phyloP scores from a whole-genome alignment of 2,329 filamentous ascomycete species.

The Tympanopsis confertula region DNA sequence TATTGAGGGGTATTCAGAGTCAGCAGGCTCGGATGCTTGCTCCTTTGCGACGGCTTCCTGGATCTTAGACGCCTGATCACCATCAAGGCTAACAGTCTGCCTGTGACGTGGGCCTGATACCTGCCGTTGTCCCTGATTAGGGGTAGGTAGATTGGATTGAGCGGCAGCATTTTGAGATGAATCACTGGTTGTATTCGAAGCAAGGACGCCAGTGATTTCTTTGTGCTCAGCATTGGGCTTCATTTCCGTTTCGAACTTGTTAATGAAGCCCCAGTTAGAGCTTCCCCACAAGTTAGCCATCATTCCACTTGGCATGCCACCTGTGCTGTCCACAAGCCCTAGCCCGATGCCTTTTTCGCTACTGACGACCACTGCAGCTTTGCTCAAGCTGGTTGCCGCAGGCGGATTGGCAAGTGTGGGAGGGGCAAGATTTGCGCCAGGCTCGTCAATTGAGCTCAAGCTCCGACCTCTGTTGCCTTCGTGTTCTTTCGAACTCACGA shows the following conservation, averaged over 20 bases:
- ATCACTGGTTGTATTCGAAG: not conserved
- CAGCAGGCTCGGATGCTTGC: no score
- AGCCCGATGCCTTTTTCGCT: constrained; percentile 48
- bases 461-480: not conserved
- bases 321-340: constrained; percentile 35
- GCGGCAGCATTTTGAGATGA: not conserved
- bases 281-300: constrained; percentile 64
- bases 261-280: constrained; percentile 56
- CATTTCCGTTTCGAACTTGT: constrained; percentile 45
- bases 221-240: constrained; percentile 10
- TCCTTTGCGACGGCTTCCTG: not conserved
- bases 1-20: constrained; percentile 26
- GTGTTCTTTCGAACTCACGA: not conserved
- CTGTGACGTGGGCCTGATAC: not conserved
- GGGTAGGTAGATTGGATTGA: not conserved
- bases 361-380: constrained; percentile 55
- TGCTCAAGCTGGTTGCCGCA: constrained; percentile 57
- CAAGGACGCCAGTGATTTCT: no score
- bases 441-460: constrained; percentile 26
- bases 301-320: constrained; percentile 58
- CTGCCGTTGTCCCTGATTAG: not conserved
- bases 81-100: not conserved
- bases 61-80: not conserved
- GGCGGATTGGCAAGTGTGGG: constrained; percentile 56
- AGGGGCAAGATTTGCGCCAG: constrained; percentile 46